A percentile compares a stretch with the other conserved stretches of the same genome.
phyloP scores from a whole-genome alignment of 257 asterid species.

The Plantago ovata region DNA sequence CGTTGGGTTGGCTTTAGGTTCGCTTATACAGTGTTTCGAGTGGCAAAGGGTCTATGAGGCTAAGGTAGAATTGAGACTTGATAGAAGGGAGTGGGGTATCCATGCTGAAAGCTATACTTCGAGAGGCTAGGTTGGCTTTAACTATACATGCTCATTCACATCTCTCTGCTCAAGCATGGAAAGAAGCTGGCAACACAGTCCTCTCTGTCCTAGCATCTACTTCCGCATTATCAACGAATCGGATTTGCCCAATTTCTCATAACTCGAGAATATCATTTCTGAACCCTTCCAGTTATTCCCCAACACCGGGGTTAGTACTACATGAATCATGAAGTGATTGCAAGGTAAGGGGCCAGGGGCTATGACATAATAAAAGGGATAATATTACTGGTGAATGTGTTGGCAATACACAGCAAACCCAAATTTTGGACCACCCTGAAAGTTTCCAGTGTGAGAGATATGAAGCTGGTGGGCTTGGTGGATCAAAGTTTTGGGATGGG shows the following conservation, averaged over 20 bases:
- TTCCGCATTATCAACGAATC: conserved; percentile 19
- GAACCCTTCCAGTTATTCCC: conserved; percentile 19
- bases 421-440: conserved; percentile 18
- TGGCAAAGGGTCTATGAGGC: conserved; percentile 26
- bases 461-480: conserved; percentile 9
- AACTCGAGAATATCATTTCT: conserved; percentile 17
- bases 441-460: conserved; percentile 25
- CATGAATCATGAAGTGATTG: conserved; percentile 17
- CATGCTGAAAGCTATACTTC: conserved; percentile 39
- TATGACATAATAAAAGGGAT: conserved; percentile 25
- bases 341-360: conserved; percentile 12
- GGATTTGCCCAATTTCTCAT: conserved; percentile 15
- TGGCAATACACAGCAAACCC: conserved; percentile 26
- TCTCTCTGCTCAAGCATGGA: no score
- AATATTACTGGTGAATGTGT: conserved; percentile 20
- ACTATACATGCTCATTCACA: no score
- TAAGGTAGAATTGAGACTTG: conserved; percentile 28
- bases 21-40: conserved; percentile 38
- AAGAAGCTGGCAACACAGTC: no score
- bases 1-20: conserved; percentile 35
- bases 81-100: conserved; percentile 34
- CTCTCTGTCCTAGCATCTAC: no score
- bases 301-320: conserved; percentile 17
- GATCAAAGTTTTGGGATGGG: conserved; percentile 23
- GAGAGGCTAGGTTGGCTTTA: conserved; percentile 33